Percentiles rank a stretch among this genome's conserved stretches.
phyloP scores from a whole-genome alignment of 805 yeast genomes.

The Candida krabiensis region DNA sequence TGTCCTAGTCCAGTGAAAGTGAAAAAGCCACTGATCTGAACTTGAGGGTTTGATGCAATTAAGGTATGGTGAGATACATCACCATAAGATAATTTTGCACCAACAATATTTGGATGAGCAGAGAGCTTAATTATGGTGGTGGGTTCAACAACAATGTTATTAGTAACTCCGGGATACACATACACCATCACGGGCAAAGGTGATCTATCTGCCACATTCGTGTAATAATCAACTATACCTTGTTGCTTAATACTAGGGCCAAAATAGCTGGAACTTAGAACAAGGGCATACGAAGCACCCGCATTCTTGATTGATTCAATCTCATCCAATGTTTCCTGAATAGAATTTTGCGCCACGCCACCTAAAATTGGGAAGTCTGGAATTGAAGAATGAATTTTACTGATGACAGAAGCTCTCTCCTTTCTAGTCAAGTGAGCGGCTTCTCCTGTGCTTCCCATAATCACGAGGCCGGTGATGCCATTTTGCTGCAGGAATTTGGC shows the following conservation, averaged over 20 bases:
- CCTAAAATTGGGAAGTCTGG: slow-evolving; percentile 44
- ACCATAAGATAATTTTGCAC: slow-evolving; percentile 52
- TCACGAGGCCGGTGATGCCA: slow-evolving; percentile 49
- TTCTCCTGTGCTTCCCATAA: slow-evolving; percentile 59
- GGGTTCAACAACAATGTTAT: slow-evolving; percentile 38
- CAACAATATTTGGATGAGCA: slow-evolving; percentile 48
- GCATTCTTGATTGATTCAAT: slow-evolving; percentile 35
- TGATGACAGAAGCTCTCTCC: slow-evolving; percentile 41
- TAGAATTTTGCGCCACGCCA: slow-evolving; percentile 49
- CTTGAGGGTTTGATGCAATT: slow-evolving; percentile 42
- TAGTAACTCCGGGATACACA: slow-evolving; percentile 52
- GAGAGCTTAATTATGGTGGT: slow-evolving; percentile 41
- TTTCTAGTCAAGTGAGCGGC: slow-evolving; percentile 47
- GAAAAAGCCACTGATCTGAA: slow-evolving; percentile 40
- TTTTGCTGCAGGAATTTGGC: slow-evolving; percentile 40
- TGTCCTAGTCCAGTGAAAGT: slow-evolving; percentile 54
- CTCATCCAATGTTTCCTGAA: slow-evolving; percentile 45
- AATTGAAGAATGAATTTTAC: slow-evolving; percentile 36
- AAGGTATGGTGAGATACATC: slow-evolving; percentile 48
- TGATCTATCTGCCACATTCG: slow-evolving; percentile 42
- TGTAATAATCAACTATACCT: slow-evolving; percentile 47
- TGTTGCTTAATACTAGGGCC: slow-evolving; percentile 45
- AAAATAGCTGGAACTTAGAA: slow-evolving; percentile 48
- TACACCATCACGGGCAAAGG: slow-evolving; percentile 45
- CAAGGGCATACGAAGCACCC: slow-evolving; percentile 41